Evolutionary conservation across 768 basidiomycete genomes (phyloP).

Genomic region (Leucocoprinus birnbaumii): DNA sequence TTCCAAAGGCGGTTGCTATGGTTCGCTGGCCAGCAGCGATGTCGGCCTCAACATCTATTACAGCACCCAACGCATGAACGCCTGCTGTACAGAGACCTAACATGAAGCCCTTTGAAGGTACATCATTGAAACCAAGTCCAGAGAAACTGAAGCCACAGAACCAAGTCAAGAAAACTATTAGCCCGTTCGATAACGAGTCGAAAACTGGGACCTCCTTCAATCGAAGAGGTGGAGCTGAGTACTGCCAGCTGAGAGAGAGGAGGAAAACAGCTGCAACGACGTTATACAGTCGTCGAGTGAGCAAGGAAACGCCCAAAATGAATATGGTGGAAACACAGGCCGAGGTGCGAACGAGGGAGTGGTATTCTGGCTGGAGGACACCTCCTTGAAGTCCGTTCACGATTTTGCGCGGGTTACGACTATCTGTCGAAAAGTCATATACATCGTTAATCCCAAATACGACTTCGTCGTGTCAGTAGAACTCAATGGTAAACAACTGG

Average conservation of each 20-base stretch:
- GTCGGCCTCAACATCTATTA: slow-evolving; percentile 15
- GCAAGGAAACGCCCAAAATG: slow-evolving; percentile 6
- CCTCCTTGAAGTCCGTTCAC: slow-evolving; percentile 12
- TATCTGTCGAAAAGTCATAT: slow-evolving; percentile 16
- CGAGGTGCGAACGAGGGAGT: slow-evolving; percentile 9
- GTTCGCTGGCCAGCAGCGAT: slow-evolving; percentile 13
- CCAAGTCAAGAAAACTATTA: slow-evolving; percentile 15
- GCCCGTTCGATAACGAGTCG: slow-evolving; percentile 15
- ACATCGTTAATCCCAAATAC: slow-evolving; percentile 17
- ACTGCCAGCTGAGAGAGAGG: slow-evolving; percentile 15
- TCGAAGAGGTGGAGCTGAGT: slow-evolving; percentile 16
- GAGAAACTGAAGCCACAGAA: slow-evolving; percentile 17
- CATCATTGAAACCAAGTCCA: slow-evolving; percentile 2
- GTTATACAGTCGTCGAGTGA: slow-evolving; percentile 11
- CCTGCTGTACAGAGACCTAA: slow-evolving; percentile 13
- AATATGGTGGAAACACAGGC: slow-evolving; percentile 14
- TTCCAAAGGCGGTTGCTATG: slow-evolving; percentile 14
- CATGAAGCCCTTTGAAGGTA: slow-evolving; percentile 11
- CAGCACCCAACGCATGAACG: slow-evolving; percentile 16
- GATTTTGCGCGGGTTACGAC: slow-evolving; percentile 16
- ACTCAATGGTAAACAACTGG: neutral
- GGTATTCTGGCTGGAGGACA: slow-evolving; percentile 12
- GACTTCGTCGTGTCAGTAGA: slow-evolving; percentile 6
- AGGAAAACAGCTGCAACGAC: slow-evolving; percentile 8
- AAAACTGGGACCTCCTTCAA: slow-evolving; percentile 14